A percentile compares a stretch with the other conserved stretches of the same genome.
These are phyloP conservation scores for Eimeria tenella DNA, from an alignment of 169 alveolate species.

Conservation along the genomic window DNA sequence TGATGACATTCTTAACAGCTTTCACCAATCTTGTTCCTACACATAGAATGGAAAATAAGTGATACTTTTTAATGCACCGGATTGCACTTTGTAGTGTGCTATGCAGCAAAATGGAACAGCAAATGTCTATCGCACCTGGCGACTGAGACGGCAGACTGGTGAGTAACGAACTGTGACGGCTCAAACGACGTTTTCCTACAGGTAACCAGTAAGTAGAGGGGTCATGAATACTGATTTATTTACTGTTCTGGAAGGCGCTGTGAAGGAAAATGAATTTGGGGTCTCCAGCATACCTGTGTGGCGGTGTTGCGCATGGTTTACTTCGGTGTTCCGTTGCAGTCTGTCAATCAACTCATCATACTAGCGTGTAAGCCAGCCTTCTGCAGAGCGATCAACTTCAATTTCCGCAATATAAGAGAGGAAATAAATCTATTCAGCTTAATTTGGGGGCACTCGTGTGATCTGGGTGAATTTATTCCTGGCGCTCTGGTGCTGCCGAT, in stretches of 20 bases:
- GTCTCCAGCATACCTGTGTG: background rate
- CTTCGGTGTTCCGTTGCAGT: background rate
- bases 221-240: background rate
- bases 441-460: too few relatives aligned
- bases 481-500: too few relatives aligned
- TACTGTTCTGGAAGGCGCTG: background rate
- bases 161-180: conserved; percentile 26
- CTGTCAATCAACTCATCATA: too few relatives aligned
- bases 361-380: too few relatives aligned
- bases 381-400: too few relatives aligned
- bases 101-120: conserved; percentile 2
- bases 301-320: background rate
- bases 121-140: conserved; percentile 30
- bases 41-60: background rate
- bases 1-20: conserved; percentile 21
- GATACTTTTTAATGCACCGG: background rate
- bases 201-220: background rate
- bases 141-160: conserved; percentile 30
- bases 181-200: conserved; percentile 3
- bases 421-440: too few relatives aligned
- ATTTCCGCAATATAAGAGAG: too few relatives aligned
- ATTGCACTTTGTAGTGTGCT: background rate
- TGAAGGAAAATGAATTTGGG: conserved; percentile 11
- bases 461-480: too few relatives aligned
- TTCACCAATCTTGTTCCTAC: conserved; percentile 5